Evolutionary conservation across 257 asterid genomes (phyloP).

Genomic region (Solanum dulcamara): DNA sequence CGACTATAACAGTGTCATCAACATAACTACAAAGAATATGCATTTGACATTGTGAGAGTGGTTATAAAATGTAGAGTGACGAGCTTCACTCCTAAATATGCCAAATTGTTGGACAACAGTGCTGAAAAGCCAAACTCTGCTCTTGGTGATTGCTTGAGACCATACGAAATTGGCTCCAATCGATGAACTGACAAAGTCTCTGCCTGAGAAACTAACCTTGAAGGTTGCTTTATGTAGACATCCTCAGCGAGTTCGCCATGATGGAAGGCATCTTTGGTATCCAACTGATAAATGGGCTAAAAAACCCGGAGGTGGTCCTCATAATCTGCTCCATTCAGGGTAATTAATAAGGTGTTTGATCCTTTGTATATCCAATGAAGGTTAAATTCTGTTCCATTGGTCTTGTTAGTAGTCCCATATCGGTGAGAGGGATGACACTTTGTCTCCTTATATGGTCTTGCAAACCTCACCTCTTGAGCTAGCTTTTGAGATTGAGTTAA

Average conservation of each 20-base stretch:
- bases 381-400: background rate
- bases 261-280: background rate
- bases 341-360: background rate
- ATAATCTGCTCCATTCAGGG: background rate
- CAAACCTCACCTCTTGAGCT: background rate
- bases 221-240: background rate
- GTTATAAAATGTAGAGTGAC: background rate
- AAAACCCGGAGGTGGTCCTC: background rate
- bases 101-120: background rate
- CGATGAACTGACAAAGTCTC: background rate
- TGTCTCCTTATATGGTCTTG: background rate
- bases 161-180: background rate
- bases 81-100: background rate
- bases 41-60: background rate
- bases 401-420: background rate
- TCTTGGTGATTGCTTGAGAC: background rate
- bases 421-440: background rate
- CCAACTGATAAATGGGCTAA: background rate
- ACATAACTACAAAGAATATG: background rate
- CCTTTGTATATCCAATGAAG: background rate
- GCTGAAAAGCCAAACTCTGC: background rate
- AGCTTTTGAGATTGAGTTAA: background rate
- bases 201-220: background rate
- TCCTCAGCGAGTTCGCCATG: background rate
- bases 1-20: background rate